phyloP scores from a whole-genome alignment of 352 stramenopile species.

The Pythium aristosporum region DNA sequence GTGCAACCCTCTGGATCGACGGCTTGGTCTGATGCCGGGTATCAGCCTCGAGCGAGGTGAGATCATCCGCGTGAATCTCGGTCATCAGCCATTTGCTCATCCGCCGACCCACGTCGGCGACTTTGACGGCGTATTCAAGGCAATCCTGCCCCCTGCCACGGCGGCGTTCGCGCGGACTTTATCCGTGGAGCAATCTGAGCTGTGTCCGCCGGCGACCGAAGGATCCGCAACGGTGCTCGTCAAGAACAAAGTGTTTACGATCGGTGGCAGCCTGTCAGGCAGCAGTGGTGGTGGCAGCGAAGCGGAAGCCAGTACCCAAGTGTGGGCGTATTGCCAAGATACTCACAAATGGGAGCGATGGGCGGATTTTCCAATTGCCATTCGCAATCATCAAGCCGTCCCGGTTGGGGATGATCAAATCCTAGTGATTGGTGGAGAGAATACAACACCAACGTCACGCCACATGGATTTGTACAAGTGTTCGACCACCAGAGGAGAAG shows the following conservation, averaged over 20 bases:
- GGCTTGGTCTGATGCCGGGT: conserved; percentile 76
- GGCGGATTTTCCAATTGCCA: conserved; percentile 77
- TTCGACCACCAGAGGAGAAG: conserved; percentile 46
- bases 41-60: conserved; percentile 86
- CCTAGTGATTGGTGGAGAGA: conserved; percentile 82
- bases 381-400: conserved; percentile 80
- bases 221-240: conserved; percentile 59
- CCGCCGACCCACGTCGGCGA: conserved; percentile 57
- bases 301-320: conserved; percentile 40
- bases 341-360: conserved; percentile 68
- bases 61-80: conserved; percentile 86
- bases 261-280: conserved; percentile 40
- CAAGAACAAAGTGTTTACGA: conserved; percentile 68
- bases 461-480: conserved; percentile 89
- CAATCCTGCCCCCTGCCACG: conserved; percentile 44
- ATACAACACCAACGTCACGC: conserved; percentile 58
- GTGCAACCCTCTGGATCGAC: conserved; percentile 42
- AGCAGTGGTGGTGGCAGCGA: conserved; percentile 11
- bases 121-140: conserved; percentile 66
- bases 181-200: background rate
- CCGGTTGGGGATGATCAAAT: conserved; percentile 69
- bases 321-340: conserved; percentile 66
- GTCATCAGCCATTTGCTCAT: conserved; percentile 76
- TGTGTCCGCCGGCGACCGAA: conserved; percentile 32
- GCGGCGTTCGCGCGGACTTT: conserved; percentile 37